Evolutionary conservation across 805 yeast species (phyloP), one percentile per base, ranked within the genome.

Genomic region (Ogataea ramenticola): DNA sequence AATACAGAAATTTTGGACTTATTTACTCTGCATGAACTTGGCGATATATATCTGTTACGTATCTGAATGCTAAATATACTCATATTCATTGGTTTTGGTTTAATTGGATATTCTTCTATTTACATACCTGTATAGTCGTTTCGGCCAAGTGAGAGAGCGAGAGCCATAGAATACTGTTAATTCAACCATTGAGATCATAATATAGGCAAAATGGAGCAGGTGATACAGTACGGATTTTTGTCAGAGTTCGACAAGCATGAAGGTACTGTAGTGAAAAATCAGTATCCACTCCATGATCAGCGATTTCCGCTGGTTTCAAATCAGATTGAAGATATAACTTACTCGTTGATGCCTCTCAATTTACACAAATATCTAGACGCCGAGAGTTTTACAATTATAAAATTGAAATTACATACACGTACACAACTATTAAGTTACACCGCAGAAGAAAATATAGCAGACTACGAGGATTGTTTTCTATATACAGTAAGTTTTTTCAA

Each of bases 231-330:
- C 35, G 49, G 62, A 1, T 41, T 87, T 29, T 72, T 88, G 6
- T 85, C 91, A 1, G 90, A 85, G 62, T 89, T 88, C 59, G 93
- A 88, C 58, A 78, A 82, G 49, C 82, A 77, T 53, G 69, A 77
- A 43, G 96, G 96, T 0, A 82, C 93, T 0, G 67, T 75, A 4
- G 62, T 88, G 29, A 67, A 68, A 42, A 74, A 75, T 50, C 89
- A 82, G 54, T 70, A 74, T 42, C 91, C 95, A 0, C 20, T 41
- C 11, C 46, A 41, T 53, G 70, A 38, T 52, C 57, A 33, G 61
- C 65, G 41, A 52, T 75, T 39, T 76, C 82, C 80, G 34, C 73
- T 81, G 77, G 66, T 82, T 9, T 85, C 86, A 0, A 77, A 76
- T 48, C 82, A 77, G 52, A 67, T 77, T 26, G 60, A 50, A 11